A percentile compares a stretch with the other conserved stretches of the same genome.
phyloP scores from a whole-genome alignment of 1,284 basidiomycete species.

The Ganoderma meredithae region DNA sequence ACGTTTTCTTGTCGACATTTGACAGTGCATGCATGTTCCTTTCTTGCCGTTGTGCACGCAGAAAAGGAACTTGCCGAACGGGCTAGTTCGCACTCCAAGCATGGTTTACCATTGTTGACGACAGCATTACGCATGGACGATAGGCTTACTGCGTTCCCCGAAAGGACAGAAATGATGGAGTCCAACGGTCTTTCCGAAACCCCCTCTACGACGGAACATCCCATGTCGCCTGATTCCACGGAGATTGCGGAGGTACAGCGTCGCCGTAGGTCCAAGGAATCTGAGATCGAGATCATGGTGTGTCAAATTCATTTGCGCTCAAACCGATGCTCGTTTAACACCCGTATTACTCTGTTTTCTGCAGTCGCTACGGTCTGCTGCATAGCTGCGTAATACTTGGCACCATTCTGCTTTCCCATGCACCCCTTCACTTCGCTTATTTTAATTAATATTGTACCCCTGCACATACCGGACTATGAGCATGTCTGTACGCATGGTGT shows the following conservation, averaged over 20 bases:
- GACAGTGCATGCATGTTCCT: conserved; percentile 27
- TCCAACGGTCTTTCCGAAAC: not conserved
- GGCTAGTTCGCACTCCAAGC: not conserved
- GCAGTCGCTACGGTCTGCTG: not conserved
- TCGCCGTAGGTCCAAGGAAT: not conserved
- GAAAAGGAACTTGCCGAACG: conserved; percentile 22
- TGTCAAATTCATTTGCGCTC: not conserved
- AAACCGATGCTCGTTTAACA: not conserved
- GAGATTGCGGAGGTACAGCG: conserved; percentile 1
- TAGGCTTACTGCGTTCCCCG: not conserved
- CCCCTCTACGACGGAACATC: not conserved
- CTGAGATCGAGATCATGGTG: not conserved
- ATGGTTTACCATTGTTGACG: conserved; percentile 15
- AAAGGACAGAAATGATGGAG: too few relatives aligned
- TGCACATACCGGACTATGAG: not conserved
- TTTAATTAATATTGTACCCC: not conserved
- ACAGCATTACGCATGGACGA: conserved; percentile 23
- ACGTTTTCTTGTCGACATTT: not conserved
- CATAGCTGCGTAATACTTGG: not conserved
- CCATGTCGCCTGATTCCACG: not conserved
- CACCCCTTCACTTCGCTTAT: not conserved
- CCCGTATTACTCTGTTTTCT: not conserved
- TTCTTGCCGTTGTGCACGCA: conserved; percentile 23
- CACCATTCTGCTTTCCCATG: not conserved
- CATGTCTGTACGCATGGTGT: not conserved